Percentiles rank a stretch among this genome's conserved stretches.
Conservation (phyloP, 208 protist genomes). For the Leishmania lainsoni region DNA sequence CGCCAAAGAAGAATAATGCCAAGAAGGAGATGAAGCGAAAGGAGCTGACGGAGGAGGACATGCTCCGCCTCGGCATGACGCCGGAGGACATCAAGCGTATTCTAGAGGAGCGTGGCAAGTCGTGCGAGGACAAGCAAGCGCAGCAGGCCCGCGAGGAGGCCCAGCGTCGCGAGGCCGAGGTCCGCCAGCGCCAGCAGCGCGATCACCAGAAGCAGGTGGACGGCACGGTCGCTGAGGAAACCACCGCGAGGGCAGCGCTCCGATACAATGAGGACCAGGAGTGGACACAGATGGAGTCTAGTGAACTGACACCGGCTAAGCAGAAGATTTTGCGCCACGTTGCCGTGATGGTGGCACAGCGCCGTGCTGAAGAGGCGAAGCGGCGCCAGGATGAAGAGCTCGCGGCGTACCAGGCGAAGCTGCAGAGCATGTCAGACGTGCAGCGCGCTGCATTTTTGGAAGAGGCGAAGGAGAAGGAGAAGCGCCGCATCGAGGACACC, state of each 20-base stretch:
- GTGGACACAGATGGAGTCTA: slow-evolving; percentile 35
- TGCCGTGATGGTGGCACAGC: slow-evolving; percentile 28
- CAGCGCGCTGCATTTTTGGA: slow-evolving; percentile 54
- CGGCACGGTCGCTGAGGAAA: slow-evolving; percentile 28
- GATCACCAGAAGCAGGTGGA: slow-evolving; percentile 40
- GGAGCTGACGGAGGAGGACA: slow-evolving; percentile 70
- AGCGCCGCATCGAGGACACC: slow-evolving; percentile 37
- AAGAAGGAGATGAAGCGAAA: slow-evolving; percentile 58
- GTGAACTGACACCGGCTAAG: slow-evolving; percentile 30
- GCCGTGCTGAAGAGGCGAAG: slow-evolving; percentile 44
- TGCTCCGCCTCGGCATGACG: slow-evolving; percentile 79
- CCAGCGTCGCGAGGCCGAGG: slow-evolving; percentile 37
- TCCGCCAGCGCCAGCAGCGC: slow-evolving; percentile 37
- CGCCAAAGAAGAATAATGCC: slow-evolving; percentile 54
- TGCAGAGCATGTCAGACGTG: slow-evolving; percentile 41
- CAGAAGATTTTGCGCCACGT: slow-evolving; percentile 36
- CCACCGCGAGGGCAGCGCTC: slow-evolving; percentile 28
- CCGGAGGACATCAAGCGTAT: slow-evolving; percentile 75
- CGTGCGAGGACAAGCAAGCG: slow-evolving; percentile 56
- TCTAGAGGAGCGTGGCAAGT: slow-evolving; percentile 67
- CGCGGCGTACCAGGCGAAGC: slow-evolving; percentile 52
- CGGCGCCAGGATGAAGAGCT: slow-evolving; percentile 45
- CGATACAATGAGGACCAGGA: slow-evolving; percentile 41
- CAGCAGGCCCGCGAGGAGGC: slow-evolving; percentile 42
- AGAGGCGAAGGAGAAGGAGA: slow-evolving; percentile 45